Base-by-base conservation (phyloP, 164 flowering plant species). In the Pachysandra terminalis region DNA sequence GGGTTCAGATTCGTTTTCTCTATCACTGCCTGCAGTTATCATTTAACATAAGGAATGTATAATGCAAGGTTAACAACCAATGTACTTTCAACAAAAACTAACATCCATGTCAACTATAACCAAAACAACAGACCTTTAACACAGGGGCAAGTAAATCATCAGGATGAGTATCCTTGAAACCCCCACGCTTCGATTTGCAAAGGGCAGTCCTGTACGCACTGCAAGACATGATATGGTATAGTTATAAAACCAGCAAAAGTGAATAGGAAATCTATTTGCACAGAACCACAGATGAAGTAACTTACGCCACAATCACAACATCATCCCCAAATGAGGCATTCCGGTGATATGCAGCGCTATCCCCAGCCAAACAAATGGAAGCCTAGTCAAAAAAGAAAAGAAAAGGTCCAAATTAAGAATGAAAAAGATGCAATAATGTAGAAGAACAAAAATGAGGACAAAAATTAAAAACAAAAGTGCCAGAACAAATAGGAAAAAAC, bases 301-400 rank as follows among this genome's bases (percentile, higher is more conserved):
- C 96, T 86, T 82, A 96, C 98, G 97, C 99, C 21, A 95, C 97
- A 32, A 90, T 85, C 17, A 93, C 98, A 9, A 96, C 86, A 81
- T 96, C 99, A 68, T 96, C 97, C 1, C 93, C 91, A 80, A 81
- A 91, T 59, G 80, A 80, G 69, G 88, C 79, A 32, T 72, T 81
- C 73, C 96, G 77, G 3, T 84, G 86, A 73, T 92, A 89, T 13
- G 97, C 79, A 28, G 93, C 84, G 64, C 85, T 81, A 53, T 86
- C 93, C 27, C 97, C 97, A 68, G 99, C 93, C 21, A 79, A 76
- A 77, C 98, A 91, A 53, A 69, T 57, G 6, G 97, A 86, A 28
- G 96, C 86, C 98, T 95, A 73, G 49, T 61, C n/a, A 25, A 55
- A 26, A 13, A 32, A 70, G 37, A 16, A 19, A 52, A 7, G 32